phyloP scores from a whole-genome alignment of 2,329 filamentous ascomycete genomes.

The Onygenales sp. region DNA sequence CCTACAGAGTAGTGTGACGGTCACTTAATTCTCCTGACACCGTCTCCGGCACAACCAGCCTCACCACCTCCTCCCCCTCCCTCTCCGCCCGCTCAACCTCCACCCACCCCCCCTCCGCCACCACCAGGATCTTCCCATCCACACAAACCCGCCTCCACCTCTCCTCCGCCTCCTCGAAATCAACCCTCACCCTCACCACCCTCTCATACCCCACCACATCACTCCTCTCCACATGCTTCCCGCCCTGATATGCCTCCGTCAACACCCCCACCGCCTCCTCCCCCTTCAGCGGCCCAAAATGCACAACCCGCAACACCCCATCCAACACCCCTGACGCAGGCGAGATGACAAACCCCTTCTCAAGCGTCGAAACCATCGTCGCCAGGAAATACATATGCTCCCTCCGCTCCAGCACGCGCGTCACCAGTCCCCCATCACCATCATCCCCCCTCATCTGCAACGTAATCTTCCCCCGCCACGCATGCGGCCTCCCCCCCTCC shows the following conservation, averaged over 20 bases:
- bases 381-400: slow-evolving; percentile 69
- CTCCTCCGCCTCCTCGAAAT: slow-evolving; percentile 52
- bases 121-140: slow-evolving; percentile 77
- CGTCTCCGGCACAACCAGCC: slow-evolving; percentile 3
- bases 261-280: slow-evolving; percentile 68
- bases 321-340: slow-evolving; percentile 63
- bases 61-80: slow-evolving; percentile 5
- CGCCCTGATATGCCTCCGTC: slow-evolving; percentile 50
- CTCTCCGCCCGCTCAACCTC: slow-evolving; percentile 38
- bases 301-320: slow-evolving; percentile 59
- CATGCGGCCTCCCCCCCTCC: slow-evolving; percentile 44
- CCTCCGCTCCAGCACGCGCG: slow-evolving; percentile 27
- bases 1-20: too few species aligned
- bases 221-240: slow-evolving; percentile 43
- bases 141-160: slow-evolving; percentile 80
- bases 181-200: slow-evolving; percentile 57
- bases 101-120: slow-evolving; percentile 63
- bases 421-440: slow-evolving; percentile 9
- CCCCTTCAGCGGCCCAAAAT: slow-evolving; percentile 60
- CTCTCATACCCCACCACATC: slow-evolving; percentile 60
- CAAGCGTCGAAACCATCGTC: slow-evolving; percentile 69
- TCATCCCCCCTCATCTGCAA: slow-evolving; percentile 16
- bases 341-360: slow-evolving; percentile 73
- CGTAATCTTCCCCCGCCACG: slow-evolving; percentile 46
- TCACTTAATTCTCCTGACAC: too few species aligned